phyloP scores from a whole-genome alignment of 306 rosid species.

The Oemleria cerasiformis region DNA sequence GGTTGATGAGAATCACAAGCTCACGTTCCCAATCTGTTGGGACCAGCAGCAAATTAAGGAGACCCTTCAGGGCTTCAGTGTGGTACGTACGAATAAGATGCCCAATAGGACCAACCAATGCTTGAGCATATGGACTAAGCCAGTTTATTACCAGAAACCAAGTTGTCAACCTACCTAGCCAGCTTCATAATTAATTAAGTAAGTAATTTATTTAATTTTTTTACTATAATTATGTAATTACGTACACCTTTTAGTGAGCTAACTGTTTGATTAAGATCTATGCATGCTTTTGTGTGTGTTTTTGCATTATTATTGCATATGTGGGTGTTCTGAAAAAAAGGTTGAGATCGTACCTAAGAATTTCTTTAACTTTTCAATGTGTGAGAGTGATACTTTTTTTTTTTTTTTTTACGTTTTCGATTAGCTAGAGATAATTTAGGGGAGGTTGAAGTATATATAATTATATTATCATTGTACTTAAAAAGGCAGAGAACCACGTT shows the following conservation, averaged over 20 bases:
- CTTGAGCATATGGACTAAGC: slow-evolving; percentile 40
- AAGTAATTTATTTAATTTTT: neutral
- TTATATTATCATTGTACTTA: slow-evolving; percentile 14
- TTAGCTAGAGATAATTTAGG: neutral
- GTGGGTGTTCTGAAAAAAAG: neutral
- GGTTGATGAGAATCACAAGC: slow-evolving; percentile 26
- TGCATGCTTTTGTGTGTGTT: neutral
- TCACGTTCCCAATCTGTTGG: slow-evolving; percentile 36
- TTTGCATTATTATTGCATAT: neutral
- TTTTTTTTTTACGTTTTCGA: too few relatives aligned
- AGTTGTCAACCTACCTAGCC: neutral
- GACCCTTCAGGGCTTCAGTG: neutral
- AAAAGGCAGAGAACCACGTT: slow-evolving; percentile 45
- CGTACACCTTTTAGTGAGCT: neutral
- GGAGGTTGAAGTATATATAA: neutral
- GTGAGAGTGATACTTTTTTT: too few relatives aligned
- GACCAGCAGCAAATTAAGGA: slow-evolving; percentile 43
- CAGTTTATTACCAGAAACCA: slow-evolving; percentile 12
- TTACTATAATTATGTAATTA: neutral
- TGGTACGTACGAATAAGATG: slow-evolving; percentile 52
- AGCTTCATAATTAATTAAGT: neutral
- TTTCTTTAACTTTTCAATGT: too few relatives aligned
- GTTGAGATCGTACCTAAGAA: too few relatives aligned
- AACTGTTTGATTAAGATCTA: neutral
- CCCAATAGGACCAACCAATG: slow-evolving; percentile 47